phyloP scores from a whole-genome alignment of 805 yeast genomes.

The Candida vaughaniae region DNA sequence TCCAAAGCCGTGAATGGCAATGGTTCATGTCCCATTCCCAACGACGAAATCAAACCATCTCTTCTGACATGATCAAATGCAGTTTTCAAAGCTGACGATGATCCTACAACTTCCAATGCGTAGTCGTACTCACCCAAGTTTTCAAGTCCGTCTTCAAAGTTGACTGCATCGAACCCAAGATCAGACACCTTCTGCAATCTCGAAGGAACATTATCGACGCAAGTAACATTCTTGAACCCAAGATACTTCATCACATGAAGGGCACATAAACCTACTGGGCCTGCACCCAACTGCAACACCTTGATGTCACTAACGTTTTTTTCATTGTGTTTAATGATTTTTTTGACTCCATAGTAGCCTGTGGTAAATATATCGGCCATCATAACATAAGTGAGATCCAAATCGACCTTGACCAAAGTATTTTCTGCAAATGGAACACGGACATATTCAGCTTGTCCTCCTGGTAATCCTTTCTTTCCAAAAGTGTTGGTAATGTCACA shows the following conservation, averaged over 20 bases:
- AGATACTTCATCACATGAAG: conserved; percentile 42
- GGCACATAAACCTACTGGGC: conserved; percentile 61
- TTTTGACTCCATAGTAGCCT: conserved; percentile 58
- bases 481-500: conserved; percentile 56
- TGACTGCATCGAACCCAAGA: conserved; percentile 47
- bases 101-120: conserved; percentile 60
- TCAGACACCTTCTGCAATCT: conserved; percentile 43
- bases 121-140: conserved; percentile 47
- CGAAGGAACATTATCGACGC: conserved; percentile 49
- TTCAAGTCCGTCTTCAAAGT: conserved; percentile 38
- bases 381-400: conserved; percentile 46
- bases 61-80: conserved; percentile 56
- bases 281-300: conserved; percentile 56
- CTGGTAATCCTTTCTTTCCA: conserved; percentile 56
- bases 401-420: conserved; percentile 44
- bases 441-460: conserved; percentile 64
- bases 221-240: conserved; percentile 46
- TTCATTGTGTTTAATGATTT: conserved; percentile 45
- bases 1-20: conserved; percentile 58
- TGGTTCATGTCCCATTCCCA: conserved; percentile 61
- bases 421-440: conserved; percentile 57
- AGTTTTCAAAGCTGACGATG: conserved; percentile 47
- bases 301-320: conserved; percentile 36
- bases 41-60: conserved; percentile 56
- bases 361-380: conserved; percentile 69